Evolutionary conservation across 2,329 filamentous ascomycete species (phyloP), one percentile per base, ranked within the genome.

Genomic region (Eutypella sp.): DNA sequence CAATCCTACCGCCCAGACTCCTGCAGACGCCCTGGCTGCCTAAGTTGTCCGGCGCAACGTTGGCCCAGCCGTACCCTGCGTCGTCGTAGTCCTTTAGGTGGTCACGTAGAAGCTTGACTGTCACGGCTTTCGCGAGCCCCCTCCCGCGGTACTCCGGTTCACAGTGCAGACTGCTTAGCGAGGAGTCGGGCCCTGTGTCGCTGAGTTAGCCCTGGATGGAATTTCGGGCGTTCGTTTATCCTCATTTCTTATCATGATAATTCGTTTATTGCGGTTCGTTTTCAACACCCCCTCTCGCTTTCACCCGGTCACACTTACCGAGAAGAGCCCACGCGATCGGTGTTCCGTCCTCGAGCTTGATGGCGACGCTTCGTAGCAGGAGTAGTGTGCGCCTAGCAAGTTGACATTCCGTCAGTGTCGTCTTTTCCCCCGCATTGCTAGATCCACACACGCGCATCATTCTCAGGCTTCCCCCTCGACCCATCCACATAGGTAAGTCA

Each of bases 271-370:
- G n/a, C n/a, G n/a, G n/a, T n/a, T n/a, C n/a, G n/a, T n/a, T n/a
- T n/a, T n/a, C n/a, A 13, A n/a, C 6, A 13, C 19, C 23, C n/a
- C 15, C 4, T 2, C 10, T 31, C 42, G 15, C 15, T 29, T 46
- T 31, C 23, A 60, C 57, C 54, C n/a, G n/a, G 13, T 23, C 5
- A 8, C 20, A 9, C 36, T 4, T 39, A 70, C 73, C 72, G 4
- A 80, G 58, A 42, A 88, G 85, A 0, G 75, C 77, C 85, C 85
- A 89, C 0, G 82, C 79, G 5, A 87, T 65, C 0, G 76, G 72
- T 1, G 66, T 73, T 1, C 69, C 71, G 16, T 75, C 69, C 1
- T 62, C 57, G 0, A 69, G 58, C 43, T 73, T 72, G 18, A 82
- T 63, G 2, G 70, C 67, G 31, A 70, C 60, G 49, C 69, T 78